These are phyloP conservation scores for Globisporangium echinulatum DNA, from an alignment of 352 stramenopile genomes.

Conservation along the genomic window DNA sequence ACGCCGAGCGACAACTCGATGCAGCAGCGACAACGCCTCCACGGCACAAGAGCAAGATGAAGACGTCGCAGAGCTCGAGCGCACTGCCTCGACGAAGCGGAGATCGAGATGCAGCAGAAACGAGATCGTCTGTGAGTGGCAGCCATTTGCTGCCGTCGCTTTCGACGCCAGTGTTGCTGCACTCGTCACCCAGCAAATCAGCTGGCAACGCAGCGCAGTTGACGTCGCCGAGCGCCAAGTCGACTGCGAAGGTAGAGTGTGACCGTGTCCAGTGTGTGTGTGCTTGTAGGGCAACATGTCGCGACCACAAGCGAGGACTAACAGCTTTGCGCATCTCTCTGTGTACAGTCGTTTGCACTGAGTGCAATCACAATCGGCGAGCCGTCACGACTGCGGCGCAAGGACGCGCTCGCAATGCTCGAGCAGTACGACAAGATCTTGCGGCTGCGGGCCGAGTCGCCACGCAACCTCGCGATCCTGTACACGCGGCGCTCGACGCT, in stretches of 20 bases:
- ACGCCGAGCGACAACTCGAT: not conserved
- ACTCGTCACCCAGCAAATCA: slow-evolving; percentile 1
- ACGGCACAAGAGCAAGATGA: slow-evolving; percentile 4
- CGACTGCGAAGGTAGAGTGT: not conserved
- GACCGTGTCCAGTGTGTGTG: no score
- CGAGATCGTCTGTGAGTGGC: not conserved
- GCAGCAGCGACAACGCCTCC: not conserved
- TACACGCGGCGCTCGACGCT: slow-evolving; percentile 55
- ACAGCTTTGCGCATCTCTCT: not conserved
- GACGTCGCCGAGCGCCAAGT: slow-evolving; percentile 2
- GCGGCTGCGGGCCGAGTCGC: slow-evolving; percentile 33
- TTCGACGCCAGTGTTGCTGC: slow-evolving; percentile 5
- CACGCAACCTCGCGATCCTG: slow-evolving; percentile 50
- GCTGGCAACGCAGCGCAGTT: not conserved
- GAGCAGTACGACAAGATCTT: slow-evolving; percentile 68
- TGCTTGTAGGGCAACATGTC: not conserved
- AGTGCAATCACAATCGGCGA: slow-evolving; percentile 21
- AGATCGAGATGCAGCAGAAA: not conserved
- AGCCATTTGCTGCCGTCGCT: slow-evolving; percentile 5
- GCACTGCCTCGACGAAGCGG: not conserved
- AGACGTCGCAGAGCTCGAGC: slow-evolving; percentile 9
- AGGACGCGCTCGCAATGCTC: slow-evolving; percentile 37
- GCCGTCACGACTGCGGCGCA: slow-evolving; percentile 15
- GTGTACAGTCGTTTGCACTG: slow-evolving; percentile 9
- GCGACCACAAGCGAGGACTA: not conserved